phyloP scores from a whole-genome alignment of 371 early-diverging fungal genomes.

The Apophysomyces trapeziformis region DNA sequence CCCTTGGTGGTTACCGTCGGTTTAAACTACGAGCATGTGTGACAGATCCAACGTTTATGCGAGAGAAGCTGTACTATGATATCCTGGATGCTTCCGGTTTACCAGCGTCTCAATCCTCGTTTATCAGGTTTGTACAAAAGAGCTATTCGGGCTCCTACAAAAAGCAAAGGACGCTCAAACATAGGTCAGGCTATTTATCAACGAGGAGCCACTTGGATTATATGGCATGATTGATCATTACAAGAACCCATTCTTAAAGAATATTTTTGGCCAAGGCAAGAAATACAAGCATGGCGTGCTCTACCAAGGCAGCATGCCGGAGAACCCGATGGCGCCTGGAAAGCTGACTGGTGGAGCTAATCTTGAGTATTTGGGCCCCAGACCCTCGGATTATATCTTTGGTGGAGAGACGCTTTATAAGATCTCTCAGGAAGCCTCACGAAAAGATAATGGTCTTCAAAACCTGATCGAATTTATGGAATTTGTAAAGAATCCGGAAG shows the following conservation, averaged over 20 bases:
- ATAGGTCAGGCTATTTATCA: conserved; percentile 38
- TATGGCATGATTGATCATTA: conserved; percentile 49
- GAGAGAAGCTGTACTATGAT: conserved; percentile 59
- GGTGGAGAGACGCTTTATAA: conserved; percentile 21
- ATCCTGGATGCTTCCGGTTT: conserved; percentile 44
- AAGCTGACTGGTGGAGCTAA: conserved; percentile 32
- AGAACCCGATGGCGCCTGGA: conserved; percentile 30
- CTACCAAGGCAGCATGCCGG: conserved; percentile 39
- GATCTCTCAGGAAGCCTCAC: conserved; percentile 22
- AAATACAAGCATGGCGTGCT: conserved; percentile 25
- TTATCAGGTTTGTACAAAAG: conserved; percentile 31
- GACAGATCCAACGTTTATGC: conserved; percentile 55
- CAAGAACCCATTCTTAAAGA: conserved; percentile 38
- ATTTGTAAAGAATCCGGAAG: conserved; percentile 38
- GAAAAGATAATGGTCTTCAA: conserved; percentile 27
- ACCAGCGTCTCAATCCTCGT: conserved; percentile 47
- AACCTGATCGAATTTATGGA: conserved; percentile 42
- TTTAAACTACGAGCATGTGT: conserved; percentile 43
- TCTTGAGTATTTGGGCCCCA: conserved; percentile 29
- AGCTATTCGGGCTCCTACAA: conserved; percentile 2
- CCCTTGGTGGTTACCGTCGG: conserved; percentile 32
- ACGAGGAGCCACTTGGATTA: conserved; percentile 45
- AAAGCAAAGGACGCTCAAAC: too few species aligned
- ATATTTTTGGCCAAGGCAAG: conserved; percentile 22
- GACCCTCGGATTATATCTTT: conserved; percentile 17